Evolutionary conservation across 2,329 filamentous ascomycete species (phyloP), one percentile per base, ranked within the genome.

Genomic region (Aspergillus oerlinghausenensis): DNA sequence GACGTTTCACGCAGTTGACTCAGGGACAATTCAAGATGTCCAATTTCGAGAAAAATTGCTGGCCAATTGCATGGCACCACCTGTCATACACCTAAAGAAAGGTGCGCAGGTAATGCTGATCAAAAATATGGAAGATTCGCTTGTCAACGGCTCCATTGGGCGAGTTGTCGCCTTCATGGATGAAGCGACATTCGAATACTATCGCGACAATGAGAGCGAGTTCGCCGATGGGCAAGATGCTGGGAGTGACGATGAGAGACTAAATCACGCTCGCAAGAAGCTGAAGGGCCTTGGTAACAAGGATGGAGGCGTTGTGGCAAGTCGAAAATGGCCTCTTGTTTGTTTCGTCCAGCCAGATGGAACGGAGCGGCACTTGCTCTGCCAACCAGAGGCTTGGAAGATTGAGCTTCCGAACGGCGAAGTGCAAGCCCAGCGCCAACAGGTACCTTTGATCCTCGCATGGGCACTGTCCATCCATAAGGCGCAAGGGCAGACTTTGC

Each of bases 21-120:
- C 83, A 1, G 93, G 93, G 43, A 78, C 80, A 0, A 83, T 88
- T 26, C 74, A 75, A 38, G 90, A 96, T 62, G 80, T 81, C 19
- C 75, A 79, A 0, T 74, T 88, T 40, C 87, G 90, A 32, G 91
- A 96, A 49, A 92, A 86, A 68, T 75, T 97, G 0, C 79, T 99
- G 5, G 75, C 83, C 5, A 96, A 93, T 68, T 96, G 95, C 84
- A 97, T 99, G 89, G 92, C 94, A 0, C 92, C 94, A 0, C 88
- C 88, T 65, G 70, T 75, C 0, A 84, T 99, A 21, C 85, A 89
- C 35, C 77, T 99, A 29, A 97, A 97, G 73, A 88, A 94, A 60
- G 90, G 92, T 9, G 90, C 94, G 0, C 95, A 99, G 70, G 95
- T 99, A 48, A 99, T 99, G 94, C 80, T 99, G n/a, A 97, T 99